These are phyloP conservation scores for Alternaria triticina DNA, from an alignment of 2,329 filamentous ascomycete species.

Conservation along the genomic window DNA sequence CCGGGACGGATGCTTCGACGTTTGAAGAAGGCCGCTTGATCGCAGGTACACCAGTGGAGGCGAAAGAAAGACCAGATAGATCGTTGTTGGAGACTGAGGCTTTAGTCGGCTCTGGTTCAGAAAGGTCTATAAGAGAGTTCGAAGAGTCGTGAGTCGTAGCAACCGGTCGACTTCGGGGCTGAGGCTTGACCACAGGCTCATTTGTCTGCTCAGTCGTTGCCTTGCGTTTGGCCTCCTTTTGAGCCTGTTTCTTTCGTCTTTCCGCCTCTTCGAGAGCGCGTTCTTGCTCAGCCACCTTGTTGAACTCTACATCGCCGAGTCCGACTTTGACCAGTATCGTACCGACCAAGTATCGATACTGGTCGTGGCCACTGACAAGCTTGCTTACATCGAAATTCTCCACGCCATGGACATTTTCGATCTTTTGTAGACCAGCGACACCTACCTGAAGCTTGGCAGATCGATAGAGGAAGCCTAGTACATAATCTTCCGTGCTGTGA, in stretches of 20 bases:
- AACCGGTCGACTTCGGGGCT: background rate
- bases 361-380: slow-evolving; percentile 56
- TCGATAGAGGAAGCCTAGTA: slow-evolving; percentile 85
- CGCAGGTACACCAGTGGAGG: background rate
- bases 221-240: slow-evolving; percentile 27
- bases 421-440: slow-evolving; percentile 78
- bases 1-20: background rate
- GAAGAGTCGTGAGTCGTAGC: background rate
- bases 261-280: slow-evolving; percentile 37
- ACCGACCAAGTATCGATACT: slow-evolving; percentile 57
- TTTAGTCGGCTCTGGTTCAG: background rate
- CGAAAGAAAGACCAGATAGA: background rate
- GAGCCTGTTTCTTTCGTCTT: slow-evolving; percentile 45
- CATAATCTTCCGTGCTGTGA: slow-evolving; percentile 83
- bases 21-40: background rate
- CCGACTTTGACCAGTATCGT: slow-evolving; percentile 55
- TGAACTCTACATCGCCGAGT: slow-evolving; percentile 56
- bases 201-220: background rate
- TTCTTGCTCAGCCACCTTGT: slow-evolving; percentile 53
- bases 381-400: slow-evolving; percentile 60
- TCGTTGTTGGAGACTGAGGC: background rate
- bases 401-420: slow-evolving; percentile 70
- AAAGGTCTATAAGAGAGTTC: slow-evolving; percentile 1
- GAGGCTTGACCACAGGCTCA: slow-evolving; percentile 2
- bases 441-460: slow-evolving; percentile 81